Conservation (phyloP, 345 rosid species). For the Salix viminalis region DNA sequence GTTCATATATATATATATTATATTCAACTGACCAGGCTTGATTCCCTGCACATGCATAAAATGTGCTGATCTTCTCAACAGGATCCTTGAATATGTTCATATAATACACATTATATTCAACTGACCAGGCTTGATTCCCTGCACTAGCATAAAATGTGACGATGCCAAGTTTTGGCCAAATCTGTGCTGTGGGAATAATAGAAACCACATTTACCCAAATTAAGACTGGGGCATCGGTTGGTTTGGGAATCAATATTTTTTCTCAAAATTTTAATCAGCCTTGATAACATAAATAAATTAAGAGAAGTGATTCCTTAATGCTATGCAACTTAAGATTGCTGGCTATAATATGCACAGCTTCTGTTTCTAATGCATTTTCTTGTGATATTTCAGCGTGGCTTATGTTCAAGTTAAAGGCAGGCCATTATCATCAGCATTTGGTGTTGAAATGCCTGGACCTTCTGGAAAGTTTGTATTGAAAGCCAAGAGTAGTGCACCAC, state of each 20-base stretch:
- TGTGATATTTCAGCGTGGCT: conserved; percentile 53
- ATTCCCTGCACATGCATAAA: neutral
- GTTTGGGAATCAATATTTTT: neutral
- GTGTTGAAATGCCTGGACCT: conserved; percentile 39
- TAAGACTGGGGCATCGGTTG: neutral
- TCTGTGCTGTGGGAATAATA: neutral
- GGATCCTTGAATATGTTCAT: neutral
- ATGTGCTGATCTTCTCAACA: neutral
- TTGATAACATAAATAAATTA: neutral
- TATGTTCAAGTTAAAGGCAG: conserved; percentile 66
- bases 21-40: neutral
- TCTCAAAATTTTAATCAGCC: neutral
- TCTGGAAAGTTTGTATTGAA: conserved; percentile 48
- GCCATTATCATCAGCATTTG: conserved; percentile 49
- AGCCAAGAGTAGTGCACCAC: conserved; percentile 39
- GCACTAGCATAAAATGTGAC: neutral
- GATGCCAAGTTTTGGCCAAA: neutral
- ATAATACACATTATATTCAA: no score
- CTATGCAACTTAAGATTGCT: neutral
- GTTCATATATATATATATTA: no score
- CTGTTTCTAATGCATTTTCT: conserved; percentile 4
- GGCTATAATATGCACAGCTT: neutral
- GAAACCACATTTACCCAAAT: neutral
- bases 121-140: neutral
- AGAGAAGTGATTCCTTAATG: neutral